These are phyloP conservation scores for Aspergillus avenaceus DNA, from an alignment of 495 filamentous ascomycete genomes.

Conservation along the genomic window DNA sequence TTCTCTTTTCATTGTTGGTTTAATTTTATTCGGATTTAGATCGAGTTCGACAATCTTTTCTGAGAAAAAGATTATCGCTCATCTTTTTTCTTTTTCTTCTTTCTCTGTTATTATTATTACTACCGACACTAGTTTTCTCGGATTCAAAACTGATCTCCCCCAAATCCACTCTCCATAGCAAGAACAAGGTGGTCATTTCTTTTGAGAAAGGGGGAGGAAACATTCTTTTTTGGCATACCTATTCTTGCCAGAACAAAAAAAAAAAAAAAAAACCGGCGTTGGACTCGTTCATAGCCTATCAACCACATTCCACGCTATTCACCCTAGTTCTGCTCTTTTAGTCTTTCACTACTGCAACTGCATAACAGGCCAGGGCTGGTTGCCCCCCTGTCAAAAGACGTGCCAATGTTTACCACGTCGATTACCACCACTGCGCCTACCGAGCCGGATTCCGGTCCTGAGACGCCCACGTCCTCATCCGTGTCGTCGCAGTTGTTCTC, in stretches of 20 bases:
- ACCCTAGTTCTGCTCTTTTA: conserved; percentile 1
- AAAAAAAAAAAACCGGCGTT: neutral
- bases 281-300: conserved; percentile 3
- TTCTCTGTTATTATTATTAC: too few relatives aligned
- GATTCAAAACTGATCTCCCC: too few relatives aligned
- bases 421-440: conserved; percentile 26
- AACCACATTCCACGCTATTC: conserved; percentile 12
- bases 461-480: conserved; percentile 25
- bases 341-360: conserved; percentile 4
- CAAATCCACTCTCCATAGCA: too few relatives aligned
- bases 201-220: too few relatives aligned
- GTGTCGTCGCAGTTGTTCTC: conserved; percentile 14
- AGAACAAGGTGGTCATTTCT: too few relatives aligned
- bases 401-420: conserved; percentile 35
- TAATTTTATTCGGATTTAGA: too few relatives aligned
- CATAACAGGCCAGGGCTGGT: conserved; percentile 12
- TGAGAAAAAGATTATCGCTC: too few relatives aligned
- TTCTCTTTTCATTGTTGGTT: too few relatives aligned
- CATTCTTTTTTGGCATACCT: neutral
- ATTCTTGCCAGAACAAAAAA: neutral
- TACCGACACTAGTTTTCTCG: too few relatives aligned
- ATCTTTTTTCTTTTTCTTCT: too few relatives aligned
- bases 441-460: conserved; percentile 21
- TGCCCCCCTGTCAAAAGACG: conserved; percentile 36
- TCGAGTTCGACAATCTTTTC: too few relatives aligned